Percentiles rank a stretch among this genome's conserved stretches.
These are phyloP conservation scores for Chamaecrista fasciculata DNA, from an alignment of 306 rosid genomes.

Conservation along the genomic window DNA sequence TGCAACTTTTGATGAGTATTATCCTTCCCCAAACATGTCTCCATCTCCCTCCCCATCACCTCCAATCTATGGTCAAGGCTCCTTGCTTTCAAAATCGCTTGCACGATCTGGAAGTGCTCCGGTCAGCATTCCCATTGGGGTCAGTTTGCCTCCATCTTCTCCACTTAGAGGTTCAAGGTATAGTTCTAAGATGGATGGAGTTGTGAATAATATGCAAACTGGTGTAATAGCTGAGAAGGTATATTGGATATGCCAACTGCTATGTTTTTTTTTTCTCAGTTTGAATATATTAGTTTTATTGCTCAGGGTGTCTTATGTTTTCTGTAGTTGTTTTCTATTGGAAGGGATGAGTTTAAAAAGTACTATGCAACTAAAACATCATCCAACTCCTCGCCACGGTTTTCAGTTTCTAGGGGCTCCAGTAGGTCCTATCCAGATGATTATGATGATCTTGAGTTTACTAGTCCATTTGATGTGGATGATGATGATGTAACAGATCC, in stretches of 20 bases:
- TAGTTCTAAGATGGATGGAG: slow-evolving; percentile 44
- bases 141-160: slow-evolving; percentile 63
- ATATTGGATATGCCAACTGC: slow-evolving; percentile 22
- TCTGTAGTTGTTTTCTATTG: slow-evolving; percentile 52
- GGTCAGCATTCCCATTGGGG: slow-evolving; percentile 46
- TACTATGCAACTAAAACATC: slow-evolving; percentile 52
- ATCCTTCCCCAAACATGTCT: slow-evolving; percentile 53
- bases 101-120: slow-evolving; percentile 86
- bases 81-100: slow-evolving; percentile 46
- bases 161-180: slow-evolving; percentile 41
- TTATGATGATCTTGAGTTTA: slow-evolving; percentile 63
- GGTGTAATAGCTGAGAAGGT: slow-evolving; percentile 69
- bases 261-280: not conserved
- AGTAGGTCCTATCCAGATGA: slow-evolving; percentile 74
- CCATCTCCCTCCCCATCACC: slow-evolving; percentile 58
- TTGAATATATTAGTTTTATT: slow-evolving; percentile 3
- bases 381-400: slow-evolving; percentile 48
- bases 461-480: slow-evolving; percentile 76
- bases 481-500: slow-evolving; percentile 68
- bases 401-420: slow-evolving; percentile 73
- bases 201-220: slow-evolving; percentile 37
- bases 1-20: slow-evolving; percentile 54
- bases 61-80: slow-evolving; percentile 53
- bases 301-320: slow-evolving; percentile 30
- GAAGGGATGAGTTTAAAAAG: slow-evolving; percentile 57